Conservation (phyloP, 1,139 yeast species). For the Suhomyces maxii region DNA sequence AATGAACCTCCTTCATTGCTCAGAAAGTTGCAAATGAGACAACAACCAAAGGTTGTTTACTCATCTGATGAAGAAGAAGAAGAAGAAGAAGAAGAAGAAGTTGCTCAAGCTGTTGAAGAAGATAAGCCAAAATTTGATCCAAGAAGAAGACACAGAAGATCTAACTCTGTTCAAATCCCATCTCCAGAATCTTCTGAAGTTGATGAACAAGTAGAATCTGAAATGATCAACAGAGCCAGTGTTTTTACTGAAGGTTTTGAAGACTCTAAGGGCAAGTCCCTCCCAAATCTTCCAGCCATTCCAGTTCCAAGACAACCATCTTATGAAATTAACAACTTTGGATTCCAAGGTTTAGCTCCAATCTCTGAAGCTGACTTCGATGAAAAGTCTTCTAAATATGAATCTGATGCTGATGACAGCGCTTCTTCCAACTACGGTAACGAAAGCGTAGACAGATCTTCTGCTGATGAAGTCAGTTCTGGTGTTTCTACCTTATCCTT, state of each 20-base stretch:
- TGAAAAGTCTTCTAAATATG: slow-evolving; percentile 37
- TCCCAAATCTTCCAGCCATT: slow-evolving; percentile 7
- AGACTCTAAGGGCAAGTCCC: slow-evolving; percentile 4
- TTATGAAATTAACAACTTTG: slow-evolving; percentile 33
- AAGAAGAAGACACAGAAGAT: slow-evolving; percentile 17
- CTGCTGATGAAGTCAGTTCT: slow-evolving; percentile 28
- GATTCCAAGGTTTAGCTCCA: slow-evolving; percentile 41
- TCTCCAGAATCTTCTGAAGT: slow-evolving; percentile 17
- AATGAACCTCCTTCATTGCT: slow-evolving; percentile 13
- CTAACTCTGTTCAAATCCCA: slow-evolving; percentile 11
- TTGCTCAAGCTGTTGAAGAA: neutral
- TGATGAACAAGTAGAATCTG: slow-evolving; percentile 15
- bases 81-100: slow-evolving; percentile 8
- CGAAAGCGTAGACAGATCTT: slow-evolving; percentile 16
- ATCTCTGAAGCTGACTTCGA: slow-evolving; percentile 39
- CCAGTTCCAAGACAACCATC: slow-evolving; percentile 11
- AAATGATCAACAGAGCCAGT: slow-evolving; percentile 7
- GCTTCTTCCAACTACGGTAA: slow-evolving; percentile 21
- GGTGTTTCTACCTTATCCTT: slow-evolving; percentile 44
- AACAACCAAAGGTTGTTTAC: slow-evolving; percentile 7
- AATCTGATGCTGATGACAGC: slow-evolving; percentile 29
- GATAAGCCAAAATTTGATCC: slow-evolving; percentile 19
- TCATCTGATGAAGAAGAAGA: slow-evolving; percentile 11
- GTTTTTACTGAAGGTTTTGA: slow-evolving; percentile 9
- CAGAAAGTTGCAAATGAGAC: slow-evolving; percentile 13